Evolutionary conservation across 805 yeast species (phyloP).

Genomic region (Sugiyamaella chiloensis): DNA sequence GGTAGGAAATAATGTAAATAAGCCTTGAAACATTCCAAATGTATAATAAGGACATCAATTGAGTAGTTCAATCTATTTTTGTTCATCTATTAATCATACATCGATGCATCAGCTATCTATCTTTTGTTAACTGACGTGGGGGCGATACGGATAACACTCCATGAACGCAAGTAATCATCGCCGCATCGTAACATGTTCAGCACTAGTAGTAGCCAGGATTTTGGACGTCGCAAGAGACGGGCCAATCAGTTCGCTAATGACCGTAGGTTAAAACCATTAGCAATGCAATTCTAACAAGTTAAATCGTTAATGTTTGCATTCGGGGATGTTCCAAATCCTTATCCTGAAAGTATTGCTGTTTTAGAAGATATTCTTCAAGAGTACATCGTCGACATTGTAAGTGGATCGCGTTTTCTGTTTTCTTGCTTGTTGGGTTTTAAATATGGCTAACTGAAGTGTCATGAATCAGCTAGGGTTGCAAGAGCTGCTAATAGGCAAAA

Average conservation of each 20-base stretch:
- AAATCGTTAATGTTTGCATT: slow-evolving; percentile 63
- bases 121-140: too few species aligned
- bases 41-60: too few species aligned
- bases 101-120: too few species aligned
- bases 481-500: slow-evolving; percentile 54
- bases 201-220: too few species aligned
- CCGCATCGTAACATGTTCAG: slow-evolving; percentile 2
- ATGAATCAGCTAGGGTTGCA: slow-evolving; percentile 51
- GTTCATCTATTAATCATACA: too few species aligned
- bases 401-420: slow-evolving; percentile 17
- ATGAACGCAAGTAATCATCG: too few species aligned
- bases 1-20: too few species aligned
- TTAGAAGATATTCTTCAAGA: slow-evolving; percentile 66
- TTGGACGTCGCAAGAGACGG: slow-evolving; percentile 37
- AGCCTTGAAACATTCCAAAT: too few species aligned
- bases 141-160: too few species aligned
- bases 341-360: slow-evolving; percentile 60
- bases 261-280: slow-evolving; percentile 21
- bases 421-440: too few species aligned
- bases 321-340: slow-evolving; percentile 69
- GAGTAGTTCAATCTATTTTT: too few species aligned
- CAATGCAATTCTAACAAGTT: slow-evolving; percentile 26
- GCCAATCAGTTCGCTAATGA: slow-evolving; percentile 46
- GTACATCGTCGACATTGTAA: slow-evolving; percentile 53
- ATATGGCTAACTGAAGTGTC: slow-evolving; percentile 37